These are phyloP conservation scores for Plasmodium gonderi DNA, from an alignment of 169 alveolate species.

Conservation along the genomic window DNA sequence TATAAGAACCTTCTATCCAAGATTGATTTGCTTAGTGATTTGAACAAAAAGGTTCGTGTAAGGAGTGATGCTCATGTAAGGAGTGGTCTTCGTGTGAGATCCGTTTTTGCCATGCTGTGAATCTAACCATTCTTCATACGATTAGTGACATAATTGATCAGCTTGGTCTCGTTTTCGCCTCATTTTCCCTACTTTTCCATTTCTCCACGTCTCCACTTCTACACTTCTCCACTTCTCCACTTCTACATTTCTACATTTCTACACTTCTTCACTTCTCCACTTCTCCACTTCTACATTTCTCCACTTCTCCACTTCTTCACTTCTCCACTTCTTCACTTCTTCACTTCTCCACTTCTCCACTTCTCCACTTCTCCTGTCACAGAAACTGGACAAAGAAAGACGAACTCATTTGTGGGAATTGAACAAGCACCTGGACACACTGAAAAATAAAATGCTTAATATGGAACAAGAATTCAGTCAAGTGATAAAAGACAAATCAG, in stretches of 20 bases:
- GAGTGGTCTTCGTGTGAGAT: not conserved
- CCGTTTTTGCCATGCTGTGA: not conserved
- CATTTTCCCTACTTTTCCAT: no score
- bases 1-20: constrained; percentile 39
- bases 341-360: not conserved
- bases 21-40: constrained; percentile 44
- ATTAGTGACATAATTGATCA: no score
- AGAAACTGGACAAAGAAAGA: constrained; percentile 46
- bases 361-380: not conserved
- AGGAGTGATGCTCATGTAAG: not conserved
- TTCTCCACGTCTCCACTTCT: not conserved
- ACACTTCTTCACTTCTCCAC: not conserved
- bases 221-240: not conserved
- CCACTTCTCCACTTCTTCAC: not conserved
- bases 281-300: not conserved
- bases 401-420: constrained; percentile 4
- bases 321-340: not conserved
- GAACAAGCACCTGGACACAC: constrained; percentile 7
- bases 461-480: constrained; percentile 23
- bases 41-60: constrained; percentile 41
- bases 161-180: no score
- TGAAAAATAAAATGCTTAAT: constrained; percentile 8
- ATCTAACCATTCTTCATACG: no score
- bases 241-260: not conserved
- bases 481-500: constrained; percentile 8